Evolutionary conservation across 768 basidiomycete species (phyloP).

Genomic region (Amanita exitialis): DNA sequence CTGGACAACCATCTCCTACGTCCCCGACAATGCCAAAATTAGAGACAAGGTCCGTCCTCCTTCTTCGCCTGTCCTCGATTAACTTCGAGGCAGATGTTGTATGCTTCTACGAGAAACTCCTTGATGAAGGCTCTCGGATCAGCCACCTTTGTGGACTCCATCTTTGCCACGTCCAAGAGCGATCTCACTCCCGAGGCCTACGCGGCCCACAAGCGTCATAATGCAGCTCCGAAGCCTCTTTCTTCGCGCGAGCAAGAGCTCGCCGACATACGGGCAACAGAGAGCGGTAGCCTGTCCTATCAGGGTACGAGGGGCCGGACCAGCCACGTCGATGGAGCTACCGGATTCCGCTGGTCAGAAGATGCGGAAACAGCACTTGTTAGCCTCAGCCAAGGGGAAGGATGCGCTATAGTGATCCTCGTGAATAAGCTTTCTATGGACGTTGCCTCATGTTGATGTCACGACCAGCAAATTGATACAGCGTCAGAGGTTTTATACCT

Average conservation of each 20-base stretch:
- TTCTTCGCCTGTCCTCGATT: background rate
- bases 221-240: conserved; percentile 72
- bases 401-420: conserved; percentile 48
- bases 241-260: conserved; percentile 78
- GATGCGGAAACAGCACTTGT: conserved; percentile 58
- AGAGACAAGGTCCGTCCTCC: conserved; percentile 58
- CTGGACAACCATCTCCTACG: conserved; percentile 73
- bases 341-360: conserved; percentile 60
- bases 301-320: conserved; percentile 47
- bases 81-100: conserved; percentile 58
- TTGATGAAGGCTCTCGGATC: conserved; percentile 71
- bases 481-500: conserved; percentile 50
- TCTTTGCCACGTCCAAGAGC: conserved; percentile 70
- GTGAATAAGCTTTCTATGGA: conserved; percentile 30
- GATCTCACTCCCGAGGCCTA: conserved; percentile 66
- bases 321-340: conserved; percentile 46
- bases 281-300: conserved; percentile 39
- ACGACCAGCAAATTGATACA: conserved; percentile 52
- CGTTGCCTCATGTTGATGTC: background rate
- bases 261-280: conserved; percentile 66
- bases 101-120: conserved; percentile 67
- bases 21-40: conserved; percentile 74
- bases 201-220: conserved; percentile 58
- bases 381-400: conserved; percentile 39
- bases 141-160: conserved; percentile 53